Conservation (phyloP, 805 yeast species). For the Teunomyces stri region DNA sequence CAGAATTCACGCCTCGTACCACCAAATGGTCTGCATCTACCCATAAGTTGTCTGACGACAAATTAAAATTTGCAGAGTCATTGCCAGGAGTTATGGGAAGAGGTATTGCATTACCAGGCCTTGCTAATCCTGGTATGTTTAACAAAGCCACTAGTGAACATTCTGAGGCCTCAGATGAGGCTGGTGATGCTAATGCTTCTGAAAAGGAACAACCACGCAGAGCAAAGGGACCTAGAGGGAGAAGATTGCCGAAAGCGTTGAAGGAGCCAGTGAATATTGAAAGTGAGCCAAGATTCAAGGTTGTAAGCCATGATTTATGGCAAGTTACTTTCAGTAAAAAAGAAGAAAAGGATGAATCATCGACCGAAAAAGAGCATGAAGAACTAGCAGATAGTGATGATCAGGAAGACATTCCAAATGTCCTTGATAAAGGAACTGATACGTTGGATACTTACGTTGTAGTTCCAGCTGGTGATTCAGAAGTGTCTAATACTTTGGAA, state of each 20-base stretch:
- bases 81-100: conserved; percentile 56
- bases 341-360: neutral
- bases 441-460: neutral
- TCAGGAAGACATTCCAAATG: neutral
- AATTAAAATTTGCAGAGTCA: conserved; percentile 53
- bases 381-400: neutral
- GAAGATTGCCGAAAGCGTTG: conserved; percentile 61
- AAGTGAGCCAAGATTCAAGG: conserved; percentile 30
- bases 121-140: conserved; percentile 43
- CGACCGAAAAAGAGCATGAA: too few species aligned
- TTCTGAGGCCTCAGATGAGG: conserved; percentile 12
- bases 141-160: conserved; percentile 10
- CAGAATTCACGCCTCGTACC: conserved; percentile 4
- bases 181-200: conserved; percentile 6
- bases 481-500: neutral
- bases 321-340: conserved; percentile 13
- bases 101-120: conserved; percentile 53
- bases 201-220: conserved; percentile 26
- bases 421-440: neutral
- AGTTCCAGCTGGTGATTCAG: neutral
- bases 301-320: conserved; percentile 40
- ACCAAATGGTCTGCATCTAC: neutral
- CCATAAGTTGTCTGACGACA: conserved; percentile 31
- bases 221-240: conserved; percentile 72
- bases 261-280: conserved; percentile 39